Conservation (phyloP, 176 grass and related monocot genomes). For the Microstegium vimineum region DNA sequence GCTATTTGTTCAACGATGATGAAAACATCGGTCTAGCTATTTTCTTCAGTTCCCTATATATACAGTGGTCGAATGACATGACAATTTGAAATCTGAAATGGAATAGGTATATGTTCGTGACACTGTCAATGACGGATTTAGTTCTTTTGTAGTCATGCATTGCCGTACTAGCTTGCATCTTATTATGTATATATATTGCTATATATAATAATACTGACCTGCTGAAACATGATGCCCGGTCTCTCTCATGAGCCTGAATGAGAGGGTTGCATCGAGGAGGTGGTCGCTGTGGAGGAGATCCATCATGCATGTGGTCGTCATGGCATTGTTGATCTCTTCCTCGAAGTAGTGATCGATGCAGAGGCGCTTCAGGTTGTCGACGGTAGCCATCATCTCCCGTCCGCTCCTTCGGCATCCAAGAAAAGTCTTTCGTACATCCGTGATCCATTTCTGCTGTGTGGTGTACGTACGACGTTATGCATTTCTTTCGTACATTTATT, state of each 20-base stretch:
- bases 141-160: too few species aligned
- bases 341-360: conserved; percentile 46
- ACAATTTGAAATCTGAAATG: too few species aligned
- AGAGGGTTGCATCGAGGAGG: conserved; percentile 21
- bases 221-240: conserved; percentile 33
- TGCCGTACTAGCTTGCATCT: too few species aligned
- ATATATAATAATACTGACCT: conserved; percentile 9
- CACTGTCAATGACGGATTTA: too few species aligned
- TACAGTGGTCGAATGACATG: too few species aligned
- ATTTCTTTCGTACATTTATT: too few species aligned
- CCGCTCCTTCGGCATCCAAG: not conserved
- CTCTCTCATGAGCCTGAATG: conserved; percentile 40
- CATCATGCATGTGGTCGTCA: not conserved
- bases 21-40: too few species aligned
- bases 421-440: not conserved
- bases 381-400: not conserved
- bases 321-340: conserved; percentile 13
- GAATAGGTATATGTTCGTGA: too few species aligned
- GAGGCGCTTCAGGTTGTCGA: conserved; percentile 44
- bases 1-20: too few species aligned
- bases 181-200: too few species aligned
- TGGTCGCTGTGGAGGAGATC: conserved; percentile 1
- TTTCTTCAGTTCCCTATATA: too few species aligned
- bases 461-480: too few species aligned
- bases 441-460: not conserved